These are phyloP conservation scores for Cucumis cinereus DNA, from an alignment of 306 rosid genomes.

Conservation along the genomic window DNA sequence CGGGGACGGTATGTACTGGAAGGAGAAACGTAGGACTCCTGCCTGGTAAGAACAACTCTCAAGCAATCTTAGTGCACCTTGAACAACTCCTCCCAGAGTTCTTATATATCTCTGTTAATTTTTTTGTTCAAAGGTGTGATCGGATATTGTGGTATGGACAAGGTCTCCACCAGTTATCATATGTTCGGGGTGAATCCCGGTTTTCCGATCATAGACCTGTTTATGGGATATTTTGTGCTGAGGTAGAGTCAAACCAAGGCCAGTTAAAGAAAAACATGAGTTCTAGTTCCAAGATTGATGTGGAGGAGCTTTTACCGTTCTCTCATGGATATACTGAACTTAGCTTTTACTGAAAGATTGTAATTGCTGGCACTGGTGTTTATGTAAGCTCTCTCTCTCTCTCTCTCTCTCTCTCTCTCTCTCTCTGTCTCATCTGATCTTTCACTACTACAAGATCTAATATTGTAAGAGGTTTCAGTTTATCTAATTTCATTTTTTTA, in stretches of 20 bases:
- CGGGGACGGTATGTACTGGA: conserved; percentile 85
- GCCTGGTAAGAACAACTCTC: conserved; percentile 63
- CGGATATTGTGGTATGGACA: conserved; percentile 92
- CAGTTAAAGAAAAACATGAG: conserved; percentile 75
- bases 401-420: no score
- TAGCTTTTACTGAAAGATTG: conserved; percentile 51
- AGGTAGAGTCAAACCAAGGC: conserved; percentile 72
- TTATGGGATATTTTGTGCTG: conserved; percentile 88
- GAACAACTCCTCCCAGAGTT: neutral
- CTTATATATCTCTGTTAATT: neutral
- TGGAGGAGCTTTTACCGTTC: conserved; percentile 79
- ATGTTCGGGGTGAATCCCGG: conserved; percentile 86
- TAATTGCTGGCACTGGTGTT: neutral
- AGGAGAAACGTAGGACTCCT: conserved; percentile 93
- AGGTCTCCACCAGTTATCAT: conserved; percentile 81
- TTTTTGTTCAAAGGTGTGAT: conserved; percentile 62
- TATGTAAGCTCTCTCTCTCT: conserved; percentile 1
- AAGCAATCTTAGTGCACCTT: neutral
- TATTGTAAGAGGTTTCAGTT: neutral
- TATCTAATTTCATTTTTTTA: neutral
- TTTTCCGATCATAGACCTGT: conserved; percentile 99
- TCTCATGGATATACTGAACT: conserved; percentile 89
- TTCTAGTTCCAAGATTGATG: conserved; percentile 74
- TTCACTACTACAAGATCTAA: neutral
- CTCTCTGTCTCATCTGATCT: neutral